Evolutionary conservation across 176 grass and related monocot genomes (phyloP).

Genomic region (Eremochloa ophiuroides): DNA sequence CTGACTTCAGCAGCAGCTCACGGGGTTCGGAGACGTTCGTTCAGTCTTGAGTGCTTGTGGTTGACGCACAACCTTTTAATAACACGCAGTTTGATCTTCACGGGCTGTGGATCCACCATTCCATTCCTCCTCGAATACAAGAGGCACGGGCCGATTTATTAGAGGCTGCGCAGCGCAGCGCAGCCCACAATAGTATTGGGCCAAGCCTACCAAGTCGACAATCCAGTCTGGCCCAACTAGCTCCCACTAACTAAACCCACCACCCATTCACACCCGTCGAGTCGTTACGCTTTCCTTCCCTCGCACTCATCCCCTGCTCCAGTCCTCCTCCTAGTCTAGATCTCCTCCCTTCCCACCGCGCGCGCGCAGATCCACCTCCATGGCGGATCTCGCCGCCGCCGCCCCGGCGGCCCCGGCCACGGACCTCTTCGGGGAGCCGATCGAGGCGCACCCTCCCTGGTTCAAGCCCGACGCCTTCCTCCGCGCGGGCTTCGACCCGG

Average conservation of each 20-base stretch:
- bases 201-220: neutral
- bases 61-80: too few species aligned
- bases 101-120: too few species aligned
- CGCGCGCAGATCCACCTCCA: constrained; percentile 29
- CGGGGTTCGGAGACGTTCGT: too few species aligned
- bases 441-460: constrained; percentile 89
- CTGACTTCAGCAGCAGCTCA: too few species aligned
- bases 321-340: neutral
- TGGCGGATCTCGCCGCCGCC: constrained; percentile 43
- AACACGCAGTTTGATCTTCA: too few species aligned
- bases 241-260: too few species aligned
- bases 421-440: constrained; percentile 92
- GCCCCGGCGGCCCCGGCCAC: constrained; percentile 18
- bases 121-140: too few species aligned
- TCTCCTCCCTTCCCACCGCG: constrained; percentile 11
- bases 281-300: constrained; percentile 1
- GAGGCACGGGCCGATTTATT: neutral
- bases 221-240: neutral
- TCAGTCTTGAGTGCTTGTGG: too few species aligned
- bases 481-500: constrained; percentile 54
- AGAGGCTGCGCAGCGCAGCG: neutral
- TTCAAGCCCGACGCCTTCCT: constrained; percentile 66
- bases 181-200: neutral
- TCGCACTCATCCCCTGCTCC: neutral
- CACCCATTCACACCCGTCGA: neutral